phyloP scores from a whole-genome alignment of 2,329 filamentous ascomycete genomes.

The Colletotrichum kahawae region DNA sequence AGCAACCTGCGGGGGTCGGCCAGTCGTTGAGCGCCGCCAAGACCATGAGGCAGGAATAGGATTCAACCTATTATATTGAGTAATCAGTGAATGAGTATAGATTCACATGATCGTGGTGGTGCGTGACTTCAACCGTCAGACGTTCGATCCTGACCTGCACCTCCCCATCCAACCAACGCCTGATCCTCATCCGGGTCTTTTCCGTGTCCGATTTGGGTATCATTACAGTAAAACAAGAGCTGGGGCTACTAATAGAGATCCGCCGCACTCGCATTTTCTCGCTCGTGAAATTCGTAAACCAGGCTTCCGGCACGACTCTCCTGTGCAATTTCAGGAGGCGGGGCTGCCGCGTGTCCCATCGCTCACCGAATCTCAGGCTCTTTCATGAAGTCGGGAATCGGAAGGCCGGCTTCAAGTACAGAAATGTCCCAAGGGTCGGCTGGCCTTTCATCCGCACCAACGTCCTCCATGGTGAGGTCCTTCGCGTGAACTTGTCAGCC shows the following conservation, averaged over 20 bases:
- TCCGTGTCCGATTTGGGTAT: slow-evolving; percentile 7
- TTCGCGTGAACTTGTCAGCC: slow-evolving; percentile 12
- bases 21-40: not conserved
- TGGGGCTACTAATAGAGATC: not conserved
- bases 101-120: not conserved
- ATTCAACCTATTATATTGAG: not conserved
- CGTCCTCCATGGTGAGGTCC: not conserved
- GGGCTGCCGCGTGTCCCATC: not conserved
- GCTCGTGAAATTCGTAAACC: not conserved
- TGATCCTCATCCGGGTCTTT: not conserved
- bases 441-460: not conserved
- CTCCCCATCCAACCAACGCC: not conserved
- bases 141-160: not conserved
- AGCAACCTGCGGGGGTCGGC: not conserved
- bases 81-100: not conserved
- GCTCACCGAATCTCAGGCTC: slow-evolving; percentile 45
- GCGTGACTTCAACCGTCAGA: not conserved
- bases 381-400: slow-evolving; percentile 47
- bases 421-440: slow-evolving; percentile 29
- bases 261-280: not conserved
- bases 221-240: slow-evolving; percentile 18
- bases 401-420: slow-evolving; percentile 36
- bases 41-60: not conserved
- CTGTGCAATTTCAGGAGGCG: not conserved
- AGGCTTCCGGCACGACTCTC: not conserved